Conservation (phyloP, 139 green algal genomes). For the Limnomonas spitsbergensis region DNA sequence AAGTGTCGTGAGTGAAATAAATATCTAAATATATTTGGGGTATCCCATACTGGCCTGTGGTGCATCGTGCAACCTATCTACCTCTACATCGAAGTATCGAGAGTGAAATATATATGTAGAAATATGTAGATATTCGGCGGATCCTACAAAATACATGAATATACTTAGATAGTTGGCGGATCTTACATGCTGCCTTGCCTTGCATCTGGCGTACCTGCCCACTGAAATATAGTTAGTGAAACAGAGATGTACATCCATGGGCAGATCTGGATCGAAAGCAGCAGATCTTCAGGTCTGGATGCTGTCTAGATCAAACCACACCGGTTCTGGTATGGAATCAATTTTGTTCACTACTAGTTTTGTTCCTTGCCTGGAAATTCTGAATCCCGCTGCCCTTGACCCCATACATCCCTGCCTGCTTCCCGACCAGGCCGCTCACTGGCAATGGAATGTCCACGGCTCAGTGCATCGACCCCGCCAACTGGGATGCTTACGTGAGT, state of each 20-base stretch:
- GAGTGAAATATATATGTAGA: too few relatives aligned
- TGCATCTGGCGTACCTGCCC: too few relatives aligned
- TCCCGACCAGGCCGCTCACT: neutral
- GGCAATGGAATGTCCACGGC: slow-evolving; percentile 4
- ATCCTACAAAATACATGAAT: too few relatives aligned
- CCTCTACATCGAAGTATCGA: neutral
- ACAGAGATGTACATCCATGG: too few relatives aligned
- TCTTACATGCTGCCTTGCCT: too few relatives aligned
- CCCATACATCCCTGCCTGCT: neutral
- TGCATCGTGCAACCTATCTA: neutral
- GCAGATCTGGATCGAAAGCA: too few relatives aligned
- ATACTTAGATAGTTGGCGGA: too few relatives aligned
- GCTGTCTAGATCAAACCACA: neutral
- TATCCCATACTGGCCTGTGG: neutral
- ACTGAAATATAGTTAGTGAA: too few relatives aligned
- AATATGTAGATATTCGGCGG: too few relatives aligned
- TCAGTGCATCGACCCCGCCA: slow-evolving; percentile 46
- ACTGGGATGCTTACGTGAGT: slow-evolving; percentile 33
- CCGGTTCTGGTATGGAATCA: neutral
- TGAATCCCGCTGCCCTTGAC: neutral
- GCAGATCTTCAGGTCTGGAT: neutral
- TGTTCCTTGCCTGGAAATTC: neutral
- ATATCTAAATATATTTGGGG: neutral
- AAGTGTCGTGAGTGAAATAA: neutral
- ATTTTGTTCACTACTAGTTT: neutral